phyloP scores from a whole-genome alignment of 108 stramenopile genomes.

The Licmophora abbreviata region DNA sequence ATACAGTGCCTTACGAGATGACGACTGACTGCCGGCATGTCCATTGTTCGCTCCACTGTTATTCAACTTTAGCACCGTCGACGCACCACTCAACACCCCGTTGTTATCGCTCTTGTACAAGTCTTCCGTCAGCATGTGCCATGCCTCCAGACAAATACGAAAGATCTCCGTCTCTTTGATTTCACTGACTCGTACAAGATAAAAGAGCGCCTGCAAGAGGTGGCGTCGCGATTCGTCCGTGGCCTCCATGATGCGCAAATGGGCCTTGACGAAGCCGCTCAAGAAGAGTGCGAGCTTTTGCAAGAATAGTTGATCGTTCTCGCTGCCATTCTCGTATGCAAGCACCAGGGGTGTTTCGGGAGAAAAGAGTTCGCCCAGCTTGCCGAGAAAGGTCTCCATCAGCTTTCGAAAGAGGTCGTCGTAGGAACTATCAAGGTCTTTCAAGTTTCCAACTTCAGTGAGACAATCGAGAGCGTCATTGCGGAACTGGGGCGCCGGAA shows the following conservation, averaged over 20 bases:
- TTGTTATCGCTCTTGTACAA: slow-evolving; percentile 78
- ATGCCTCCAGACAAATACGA: slow-evolving; percentile 96
- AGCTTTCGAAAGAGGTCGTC: slow-evolving; percentile 83
- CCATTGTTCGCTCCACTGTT: slow-evolving; percentile 19
- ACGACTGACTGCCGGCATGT: slow-evolving; percentile 8
- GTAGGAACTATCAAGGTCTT: slow-evolving; percentile 86
- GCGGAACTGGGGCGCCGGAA: slow-evolving; percentile 83
- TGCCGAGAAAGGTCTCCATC: slow-evolving; percentile 70
- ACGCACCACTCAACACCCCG: slow-evolving; percentile 23
- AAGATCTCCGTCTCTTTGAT: slow-evolving; percentile 97
- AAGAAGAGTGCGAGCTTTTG: slow-evolving; percentile 94
- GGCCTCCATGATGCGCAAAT: slow-evolving; percentile 85
- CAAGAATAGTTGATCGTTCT: slow-evolving; percentile 91
- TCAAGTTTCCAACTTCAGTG: slow-evolving; percentile 92
- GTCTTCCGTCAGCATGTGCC: slow-evolving; percentile 94
- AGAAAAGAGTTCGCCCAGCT: slow-evolving; percentile 69
- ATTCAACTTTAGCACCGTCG: slow-evolving; percentile 49
- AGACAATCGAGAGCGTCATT: slow-evolving; percentile 94
- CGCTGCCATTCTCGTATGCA: slow-evolving; percentile 83
- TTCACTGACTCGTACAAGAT: slow-evolving; percentile 91
- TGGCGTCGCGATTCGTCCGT: slow-evolving; percentile 73
- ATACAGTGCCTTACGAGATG: slow-evolving; percentile 74
- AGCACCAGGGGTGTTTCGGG: slow-evolving; percentile 78
- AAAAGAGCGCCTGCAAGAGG: slow-evolving; percentile 86
- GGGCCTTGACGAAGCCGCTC: slow-evolving; percentile 85